phyloP scores from a whole-genome alignment of 1,139 yeast species.

The Kodamaea alishanica region DNA sequence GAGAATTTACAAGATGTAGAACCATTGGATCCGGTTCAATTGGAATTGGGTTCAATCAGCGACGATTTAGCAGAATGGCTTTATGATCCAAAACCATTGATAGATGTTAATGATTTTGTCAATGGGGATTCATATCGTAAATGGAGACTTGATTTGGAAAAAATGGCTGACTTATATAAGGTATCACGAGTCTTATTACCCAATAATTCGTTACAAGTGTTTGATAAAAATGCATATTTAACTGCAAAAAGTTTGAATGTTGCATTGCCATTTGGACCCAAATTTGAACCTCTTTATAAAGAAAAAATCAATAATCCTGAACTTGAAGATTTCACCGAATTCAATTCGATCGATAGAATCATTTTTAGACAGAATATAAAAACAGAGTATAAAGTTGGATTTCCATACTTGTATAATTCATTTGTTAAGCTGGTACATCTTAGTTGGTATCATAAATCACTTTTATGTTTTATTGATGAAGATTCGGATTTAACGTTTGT shows the following conservation, averaged over 20 bases:
- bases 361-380: conserved; percentile 73
- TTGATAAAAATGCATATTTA: conserved; percentile 72
- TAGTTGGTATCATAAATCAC: conserved; percentile 62
- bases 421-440: conserved; percentile 62
- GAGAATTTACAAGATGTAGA: conserved; percentile 74
- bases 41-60: conserved; percentile 60
- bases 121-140: conserved; percentile 75
- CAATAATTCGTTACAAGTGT: conserved; percentile 44
- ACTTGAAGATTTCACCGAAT: conserved; percentile 80
- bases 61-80: conserved; percentile 73
- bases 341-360: conserved; percentile 82
- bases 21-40: conserved; percentile 63
- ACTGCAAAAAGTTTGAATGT: conserved; percentile 88
- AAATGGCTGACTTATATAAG: conserved; percentile 64
- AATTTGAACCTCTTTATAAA: conserved; percentile 83
- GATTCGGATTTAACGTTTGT: conserved; percentile 54
- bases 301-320: conserved; percentile 55
- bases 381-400: conserved; percentile 84
- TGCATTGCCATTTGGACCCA: conserved; percentile 94
- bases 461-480: conserved; percentile 42
- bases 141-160: conserved; percentile 64
- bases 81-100: conserved; percentile 72
- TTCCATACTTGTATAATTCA: conserved; percentile 80
- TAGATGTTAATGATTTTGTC: conserved; percentile 50
- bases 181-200: conserved; percentile 68